Evolutionary conservation across 1,139 yeast species (phyloP), one percentile per base, ranked within the genome.

Genomic region (Tardiomyces digboiensis): DNA sequence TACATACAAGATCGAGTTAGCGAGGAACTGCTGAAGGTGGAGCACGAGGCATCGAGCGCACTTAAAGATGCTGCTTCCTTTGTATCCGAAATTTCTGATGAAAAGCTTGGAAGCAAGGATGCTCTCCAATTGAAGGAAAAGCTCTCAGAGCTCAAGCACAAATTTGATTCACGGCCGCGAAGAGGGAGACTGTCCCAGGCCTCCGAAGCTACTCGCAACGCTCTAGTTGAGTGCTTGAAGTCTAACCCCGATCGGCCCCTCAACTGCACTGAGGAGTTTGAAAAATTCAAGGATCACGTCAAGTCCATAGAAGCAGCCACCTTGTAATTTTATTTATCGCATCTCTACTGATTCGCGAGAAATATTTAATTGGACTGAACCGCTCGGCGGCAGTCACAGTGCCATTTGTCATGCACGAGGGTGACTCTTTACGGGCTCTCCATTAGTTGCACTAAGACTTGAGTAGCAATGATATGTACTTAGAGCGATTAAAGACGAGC

Each of bases 211-310:
- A 75, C 84, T 1, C 80, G 91, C 65, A 64, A 68, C 12, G 61
- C 68, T 8, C 81, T 91, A 23, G 70, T 78, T 36, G 61, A 70
- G 45, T 89, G 98, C 64, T 72, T 89, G 55, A 67, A 72, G 49
- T 73, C 72, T 40, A 86, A 89, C 68, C 69, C 75, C 54, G 85
- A 81, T 33, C 79, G 74, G 60, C 84, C 91, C 33, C 74, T 91
- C 62, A 82, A 86, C 62, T 91, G 98, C 64, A 83, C 89, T 80
- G 88, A 84, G 44, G 87, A 84, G 61, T 88, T 87, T 21, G 80
- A 82, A 58, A 70, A 44, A 38, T 53, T 53, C 51, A 43, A 51
- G 41, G 14, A 39, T 22, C 49, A 45, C 44, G 50, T 53, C 33
- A 26, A 26, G 33, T 26, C 33, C 16, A n/a, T 26, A 4, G 33